These are phyloP conservation scores for Rubus parviflorus DNA, from an alignment of 306 rosid genomes.

Conservation along the genomic window DNA sequence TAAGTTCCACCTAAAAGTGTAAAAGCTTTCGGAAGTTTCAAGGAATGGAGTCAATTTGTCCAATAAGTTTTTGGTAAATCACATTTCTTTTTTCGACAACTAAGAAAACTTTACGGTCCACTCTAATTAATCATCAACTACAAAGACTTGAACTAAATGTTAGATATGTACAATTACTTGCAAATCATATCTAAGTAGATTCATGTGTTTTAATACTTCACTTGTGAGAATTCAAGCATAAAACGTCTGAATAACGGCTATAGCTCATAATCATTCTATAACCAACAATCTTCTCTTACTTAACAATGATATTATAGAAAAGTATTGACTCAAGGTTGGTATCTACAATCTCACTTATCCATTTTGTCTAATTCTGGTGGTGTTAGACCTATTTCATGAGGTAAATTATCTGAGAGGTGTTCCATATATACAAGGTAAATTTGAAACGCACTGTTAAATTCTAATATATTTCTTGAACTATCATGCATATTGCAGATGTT, in stretches of 20 bases:
- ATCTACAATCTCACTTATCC: too few species aligned
- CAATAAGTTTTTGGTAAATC: neutral
- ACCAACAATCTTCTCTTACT: too few species aligned
- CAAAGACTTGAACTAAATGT: neutral
- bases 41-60: constrained; percentile 3
- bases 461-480: neutral
- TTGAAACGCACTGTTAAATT: neutral
- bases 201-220: neutral
- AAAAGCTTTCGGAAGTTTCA: constrained; percentile 16
- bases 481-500: neutral
- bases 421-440: neutral
- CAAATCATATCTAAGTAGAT: neutral
- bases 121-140: neutral
- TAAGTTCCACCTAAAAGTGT: neutral
- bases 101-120: neutral
- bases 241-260: too few species aligned
- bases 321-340: too few species aligned
- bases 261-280: too few species aligned
- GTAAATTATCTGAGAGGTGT: too few species aligned
- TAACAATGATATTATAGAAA: too few species aligned
- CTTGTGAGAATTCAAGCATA: neutral
- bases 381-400: too few species aligned
- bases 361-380: too few species aligned
- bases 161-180: neutral
- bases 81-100: neutral